Evolutionary conservation across 2,329 filamentous ascomycete species (phyloP).

Genomic region (Monosporascus sp.): DNA sequence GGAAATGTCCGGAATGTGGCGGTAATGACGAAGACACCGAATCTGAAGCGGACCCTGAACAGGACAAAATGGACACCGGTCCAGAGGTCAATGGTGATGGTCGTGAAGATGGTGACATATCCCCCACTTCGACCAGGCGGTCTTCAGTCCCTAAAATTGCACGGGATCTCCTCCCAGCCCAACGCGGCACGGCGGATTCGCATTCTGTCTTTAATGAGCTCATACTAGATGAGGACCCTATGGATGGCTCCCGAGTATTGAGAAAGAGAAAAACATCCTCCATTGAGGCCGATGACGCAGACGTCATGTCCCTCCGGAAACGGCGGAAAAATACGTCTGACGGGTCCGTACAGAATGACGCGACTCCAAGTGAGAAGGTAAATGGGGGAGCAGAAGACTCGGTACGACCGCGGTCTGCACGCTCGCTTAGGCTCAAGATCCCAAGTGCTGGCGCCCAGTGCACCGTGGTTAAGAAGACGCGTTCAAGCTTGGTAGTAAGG

Average conservation of each 20-base stretch:
- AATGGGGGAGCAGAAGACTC: slow-evolving; percentile 28
- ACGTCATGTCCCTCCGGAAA: slow-evolving; percentile 46
- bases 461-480: slow-evolving; percentile 35
- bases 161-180: slow-evolving; percentile 65
- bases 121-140: slow-evolving; percentile 39
- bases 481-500: slow-evolving; percentile 47
- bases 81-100: slow-evolving; percentile 26
- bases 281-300: slow-evolving; percentile 53
- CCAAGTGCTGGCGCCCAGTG: slow-evolving; percentile 33
- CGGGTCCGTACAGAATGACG: slow-evolving; percentile 29
- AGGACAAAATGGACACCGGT: slow-evolving; percentile 18
- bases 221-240: slow-evolving; percentile 64
- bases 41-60: slow-evolving; percentile 22
- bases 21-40: slow-evolving; percentile 24
- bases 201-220: slow-evolving; percentile 74
- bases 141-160: slow-evolving; percentile 61
- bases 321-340: slow-evolving; percentile 44
- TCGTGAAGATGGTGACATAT: slow-evolving; percentile 25
- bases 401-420: slow-evolving; percentile 39
- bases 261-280: slow-evolving; percentile 82
- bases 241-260: slow-evolving; percentile 71
- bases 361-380: slow-evolving; percentile 28
- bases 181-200: slow-evolving; percentile 60
- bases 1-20: slow-evolving; percentile 48
- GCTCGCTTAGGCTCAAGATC: slow-evolving; percentile 53